A percentile compares a stretch with the other conserved stretches of the same genome.
Evolutionary conservation across 179 eudicot genomes (phyloP).

Genomic region (Corrigiola litoralis): DNA sequence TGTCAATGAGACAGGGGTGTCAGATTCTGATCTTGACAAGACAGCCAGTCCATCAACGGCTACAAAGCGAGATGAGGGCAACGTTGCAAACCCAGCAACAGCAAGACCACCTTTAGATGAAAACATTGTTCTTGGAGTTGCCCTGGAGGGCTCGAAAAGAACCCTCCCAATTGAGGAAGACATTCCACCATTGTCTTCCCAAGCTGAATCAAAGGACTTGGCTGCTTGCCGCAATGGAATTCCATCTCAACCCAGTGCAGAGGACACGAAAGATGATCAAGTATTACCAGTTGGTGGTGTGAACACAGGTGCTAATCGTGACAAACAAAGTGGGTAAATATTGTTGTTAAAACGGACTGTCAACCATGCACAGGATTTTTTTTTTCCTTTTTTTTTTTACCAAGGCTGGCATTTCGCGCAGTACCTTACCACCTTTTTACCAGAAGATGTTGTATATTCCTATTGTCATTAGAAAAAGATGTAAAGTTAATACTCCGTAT

Average conservation of each 20-base stretch:
- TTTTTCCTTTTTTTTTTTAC: constrained; percentile 26
- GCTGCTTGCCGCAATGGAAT: constrained; percentile 37
- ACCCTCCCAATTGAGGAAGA: constrained; percentile 89
- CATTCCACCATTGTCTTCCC: constrained; percentile 21
- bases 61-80: constrained; percentile 32
- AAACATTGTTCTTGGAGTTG: constrained; percentile 89
- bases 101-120: constrained; percentile 58
- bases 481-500: too few species aligned
- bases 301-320: constrained; percentile 29
- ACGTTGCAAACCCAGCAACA: constrained; percentile 19
- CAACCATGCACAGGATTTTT: constrained; percentile 23
- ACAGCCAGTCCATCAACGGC: constrained; percentile 4
- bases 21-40: constrained; percentile 21
- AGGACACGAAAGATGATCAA: constrained; percentile 46
- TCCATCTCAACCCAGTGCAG: constrained; percentile 25
- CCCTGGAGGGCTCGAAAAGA: constrained; percentile 88
- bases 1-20: constrained; percentile 18
- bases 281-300: constrained; percentile 13
- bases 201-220: constrained; percentile 45
- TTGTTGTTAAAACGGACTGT: background rate
- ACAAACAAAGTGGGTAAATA: constrained; percentile 26
- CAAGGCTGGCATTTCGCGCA: constrained; percentile 24
- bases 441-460: too few species aligned
- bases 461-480: too few species aligned
- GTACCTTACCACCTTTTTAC: background rate